A percentile compares a stretch with the other conserved stretches of the same genome.
Conservation (phyloP, 2,329 filamentous ascomycete species). For the Colletotrichum australisinense region DNA sequence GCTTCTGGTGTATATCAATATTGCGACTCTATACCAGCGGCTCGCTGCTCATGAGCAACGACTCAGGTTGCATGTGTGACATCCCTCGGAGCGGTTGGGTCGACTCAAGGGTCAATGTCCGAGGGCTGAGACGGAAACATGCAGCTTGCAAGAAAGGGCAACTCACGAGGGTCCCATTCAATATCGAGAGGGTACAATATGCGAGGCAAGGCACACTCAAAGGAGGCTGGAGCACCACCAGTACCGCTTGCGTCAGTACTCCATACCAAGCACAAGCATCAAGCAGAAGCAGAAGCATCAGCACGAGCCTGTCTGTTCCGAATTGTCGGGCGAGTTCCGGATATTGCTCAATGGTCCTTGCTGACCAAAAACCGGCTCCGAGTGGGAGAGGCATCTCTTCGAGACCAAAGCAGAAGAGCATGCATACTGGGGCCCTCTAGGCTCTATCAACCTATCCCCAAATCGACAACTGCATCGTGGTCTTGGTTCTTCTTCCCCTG, state of each 20-base stretch:
- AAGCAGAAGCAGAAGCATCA: background rate
- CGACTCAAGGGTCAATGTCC: constrained; percentile 5
- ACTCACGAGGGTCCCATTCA: background rate
- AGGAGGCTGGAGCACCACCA: no score
- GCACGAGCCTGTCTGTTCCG: constrained; percentile 5
- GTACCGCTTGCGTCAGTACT: no score
- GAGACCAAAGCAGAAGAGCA: constrained; percentile 22
- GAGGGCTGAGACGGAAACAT: constrained; percentile 17
- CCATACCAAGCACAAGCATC: background rate
- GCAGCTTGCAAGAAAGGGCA: background rate
- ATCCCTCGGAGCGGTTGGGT: background rate
- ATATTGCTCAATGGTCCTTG: background rate
- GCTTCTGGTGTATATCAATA: constrained; percentile 1
- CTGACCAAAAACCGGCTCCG: constrained; percentile 17
- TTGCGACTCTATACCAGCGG: constrained; percentile 7
- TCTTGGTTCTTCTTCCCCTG: constrained; percentile 2
- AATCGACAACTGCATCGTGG: constrained; percentile 34
- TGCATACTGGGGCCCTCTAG: constrained; percentile 9
- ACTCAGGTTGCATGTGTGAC: background rate
- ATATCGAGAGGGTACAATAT: background rate
- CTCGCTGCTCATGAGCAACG: background rate
- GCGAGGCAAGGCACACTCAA: constrained; percentile 4
- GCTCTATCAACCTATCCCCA: constrained; percentile 18
- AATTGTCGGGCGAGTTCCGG: constrained; percentile 34
- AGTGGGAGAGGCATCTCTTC: constrained; percentile 14